Evolutionary conservation across 2,329 filamentous ascomycete species (phyloP).

Genomic region (Sporothrix pallida): DNA sequence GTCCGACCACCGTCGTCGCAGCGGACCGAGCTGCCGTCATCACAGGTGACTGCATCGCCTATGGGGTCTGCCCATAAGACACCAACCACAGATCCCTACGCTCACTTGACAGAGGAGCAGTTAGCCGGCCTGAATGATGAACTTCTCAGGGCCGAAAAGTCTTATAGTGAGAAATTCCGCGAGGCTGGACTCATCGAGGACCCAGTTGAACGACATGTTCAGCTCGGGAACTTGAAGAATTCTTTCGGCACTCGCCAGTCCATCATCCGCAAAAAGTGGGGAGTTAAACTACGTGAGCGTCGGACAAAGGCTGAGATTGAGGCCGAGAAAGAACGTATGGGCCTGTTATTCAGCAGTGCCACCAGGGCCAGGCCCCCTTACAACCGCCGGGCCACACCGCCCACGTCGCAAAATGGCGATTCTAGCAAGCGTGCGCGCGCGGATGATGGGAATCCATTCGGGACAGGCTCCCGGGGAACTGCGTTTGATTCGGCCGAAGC

Average conservation of each 20-base stretch:
- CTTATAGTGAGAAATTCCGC: slow-evolving; percentile 51
- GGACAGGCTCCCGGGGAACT: background rate
- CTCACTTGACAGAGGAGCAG: slow-evolving; percentile 49
- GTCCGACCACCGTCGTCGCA: background rate
- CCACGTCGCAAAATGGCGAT: background rate
- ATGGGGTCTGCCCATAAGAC: background rate
- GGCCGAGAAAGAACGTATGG: slow-evolving; percentile 50
- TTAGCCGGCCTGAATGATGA: slow-evolving; percentile 47
- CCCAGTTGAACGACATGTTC: slow-evolving; percentile 42
- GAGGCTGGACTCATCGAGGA: slow-evolving; percentile 50
- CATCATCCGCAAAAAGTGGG: slow-evolving; percentile 62
- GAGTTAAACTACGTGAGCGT: slow-evolving; percentile 59
- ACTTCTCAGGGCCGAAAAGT: slow-evolving; percentile 47
- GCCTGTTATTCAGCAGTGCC: slow-evolving; percentile 39
- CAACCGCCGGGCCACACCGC: too few species aligned
- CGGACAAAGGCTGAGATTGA: slow-evolving; percentile 56
- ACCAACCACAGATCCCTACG: slow-evolving; percentile 50
- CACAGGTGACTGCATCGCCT: background rate
- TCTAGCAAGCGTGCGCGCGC: background rate
- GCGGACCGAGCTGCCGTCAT: background rate
- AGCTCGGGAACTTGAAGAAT: slow-evolving; percentile 55
- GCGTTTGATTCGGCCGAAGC: background rate
- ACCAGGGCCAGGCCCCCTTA: too few species aligned
- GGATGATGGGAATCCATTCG: background rate
- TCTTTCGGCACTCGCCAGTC: slow-evolving; percentile 62